Percentiles rank a stretch among this genome's conserved stretches.
These are phyloP conservation scores for Salix arbutifolia DNA, from an alignment of 345 rosid species.

Conservation along the genomic window DNA sequence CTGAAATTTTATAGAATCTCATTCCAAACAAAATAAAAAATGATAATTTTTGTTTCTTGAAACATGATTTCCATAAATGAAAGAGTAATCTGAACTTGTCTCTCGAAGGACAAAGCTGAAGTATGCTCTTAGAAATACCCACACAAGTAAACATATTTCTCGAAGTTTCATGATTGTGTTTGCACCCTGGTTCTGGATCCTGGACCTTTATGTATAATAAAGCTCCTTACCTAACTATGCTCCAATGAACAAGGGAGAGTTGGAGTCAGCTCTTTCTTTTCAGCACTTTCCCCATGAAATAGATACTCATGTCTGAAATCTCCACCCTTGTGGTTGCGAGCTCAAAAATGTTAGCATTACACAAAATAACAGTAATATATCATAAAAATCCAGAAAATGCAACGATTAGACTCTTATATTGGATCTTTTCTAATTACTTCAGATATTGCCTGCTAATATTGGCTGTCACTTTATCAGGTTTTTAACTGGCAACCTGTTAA, in stretches of 20 bases:
- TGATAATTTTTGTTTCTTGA: too few species aligned
- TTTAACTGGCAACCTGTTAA: constrained; percentile 35
- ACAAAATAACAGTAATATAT: background rate
- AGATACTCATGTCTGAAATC: background rate
- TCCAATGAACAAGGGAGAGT: background rate
- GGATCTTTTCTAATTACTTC: background rate
- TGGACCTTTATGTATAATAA: background rate
- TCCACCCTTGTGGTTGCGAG: background rate
- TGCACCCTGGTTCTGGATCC: background rate
- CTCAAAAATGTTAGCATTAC: background rate
- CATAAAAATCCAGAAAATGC: background rate
- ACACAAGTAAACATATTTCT: background rate
- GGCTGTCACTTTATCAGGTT: constrained; percentile 23
- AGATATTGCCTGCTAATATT: background rate
- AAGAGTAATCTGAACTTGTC: background rate
- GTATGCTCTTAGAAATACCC: background rate
- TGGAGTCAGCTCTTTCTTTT: background rate
- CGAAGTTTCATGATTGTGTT: background rate
- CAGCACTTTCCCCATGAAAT: background rate
- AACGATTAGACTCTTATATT: background rate
- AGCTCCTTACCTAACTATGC: background rate
- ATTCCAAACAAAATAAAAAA: background rate
- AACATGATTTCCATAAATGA: background rate
- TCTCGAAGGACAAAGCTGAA: background rate
- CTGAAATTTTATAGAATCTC: background rate